Conservation (phyloP, 148 eudicot species). For the Gaultheria prostrata region DNA sequence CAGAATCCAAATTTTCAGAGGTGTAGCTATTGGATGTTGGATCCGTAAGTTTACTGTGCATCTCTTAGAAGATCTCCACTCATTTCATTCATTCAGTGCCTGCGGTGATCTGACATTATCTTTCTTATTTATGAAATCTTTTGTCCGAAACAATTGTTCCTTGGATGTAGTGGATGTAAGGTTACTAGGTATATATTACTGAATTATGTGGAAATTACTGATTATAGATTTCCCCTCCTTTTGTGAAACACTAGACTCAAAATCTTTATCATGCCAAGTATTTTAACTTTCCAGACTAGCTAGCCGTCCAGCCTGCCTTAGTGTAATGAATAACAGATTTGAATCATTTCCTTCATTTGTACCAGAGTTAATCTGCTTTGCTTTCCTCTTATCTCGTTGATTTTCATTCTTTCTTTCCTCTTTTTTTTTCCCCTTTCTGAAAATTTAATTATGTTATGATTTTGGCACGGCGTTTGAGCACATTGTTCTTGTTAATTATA, state of each 20-base stretch:
- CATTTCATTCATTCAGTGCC: no score
- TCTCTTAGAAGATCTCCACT: neutral
- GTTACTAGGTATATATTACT: neutral
- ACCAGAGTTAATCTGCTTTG: neutral
- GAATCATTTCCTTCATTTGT: neutral
- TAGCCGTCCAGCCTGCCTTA: neutral
- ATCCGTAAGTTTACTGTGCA: conserved; percentile 63
- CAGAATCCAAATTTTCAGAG: conserved; percentile 71
- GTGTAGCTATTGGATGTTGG: conserved; percentile 95
- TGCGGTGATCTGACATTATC: no score
- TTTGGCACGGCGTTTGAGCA: conserved; percentile 72
- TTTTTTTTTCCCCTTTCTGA: neutral
- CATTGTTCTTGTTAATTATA: conserved; percentile 97
- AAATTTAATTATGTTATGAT: neutral
- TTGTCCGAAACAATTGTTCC: neutral
- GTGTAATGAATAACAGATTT: neutral
- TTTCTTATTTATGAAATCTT: neutral
- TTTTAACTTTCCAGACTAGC: neutral
- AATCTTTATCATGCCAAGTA: neutral
- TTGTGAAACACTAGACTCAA: neutral
- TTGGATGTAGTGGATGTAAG: neutral
- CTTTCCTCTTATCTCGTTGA: neutral
- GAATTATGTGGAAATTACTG: neutral
- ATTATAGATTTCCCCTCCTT: neutral
- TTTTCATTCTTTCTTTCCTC: neutral